Base-by-base conservation (phyloP, 176 grass and related monocot genomes). In the Olyra latifolia region DNA sequence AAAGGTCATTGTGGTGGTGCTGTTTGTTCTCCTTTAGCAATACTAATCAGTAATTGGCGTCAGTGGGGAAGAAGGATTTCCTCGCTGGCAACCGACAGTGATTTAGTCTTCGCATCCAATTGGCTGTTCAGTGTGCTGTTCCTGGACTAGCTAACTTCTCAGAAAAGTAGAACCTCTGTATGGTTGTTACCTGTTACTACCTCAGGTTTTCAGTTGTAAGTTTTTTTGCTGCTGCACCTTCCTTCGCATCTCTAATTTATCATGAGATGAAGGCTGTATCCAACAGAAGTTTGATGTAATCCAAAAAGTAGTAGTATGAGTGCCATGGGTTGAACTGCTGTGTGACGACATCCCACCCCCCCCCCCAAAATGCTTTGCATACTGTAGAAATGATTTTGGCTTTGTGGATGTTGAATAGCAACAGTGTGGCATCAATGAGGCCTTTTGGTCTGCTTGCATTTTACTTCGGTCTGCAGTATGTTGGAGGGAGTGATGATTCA, bases 181-280 rank as follows among this genome's bases (percentile, higher is more conserved):
- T 17, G 63, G 82, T 38, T 80, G 43, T 70, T 57, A 16, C 23
- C 46, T 65, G 82, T 38, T 80, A 44, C 63, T 65, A 12, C 23
- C 46, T 65, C 29, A 80, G 70, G 48, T 14, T 76, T 69, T 63
- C 14, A 7, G 41, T 38, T 53, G 57, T 13, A 14, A 81, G 43
- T 43, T 62, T 47, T 41, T 60, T 50, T 58, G 75, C 60, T 56
- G 22, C 11, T 28, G 47, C 35, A 71, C 63, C 56, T 81, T 69
- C 78, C 82, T 81, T 71, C 0, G 27, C 77, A 77, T 85, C 76
- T 89, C 22, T 57, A 38, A 59, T 82, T 85, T 72, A 60, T 69
- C 72, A 57, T 77, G 83, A 89, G 87, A 85, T 66, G 87, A 65
- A 65, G 77, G 82, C 23, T 66, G 55, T 74, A 56, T 75, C 57